Conservation (phyloP, 148 eudicot genomes). For the Heliamphora exappendiculata region DNA sequence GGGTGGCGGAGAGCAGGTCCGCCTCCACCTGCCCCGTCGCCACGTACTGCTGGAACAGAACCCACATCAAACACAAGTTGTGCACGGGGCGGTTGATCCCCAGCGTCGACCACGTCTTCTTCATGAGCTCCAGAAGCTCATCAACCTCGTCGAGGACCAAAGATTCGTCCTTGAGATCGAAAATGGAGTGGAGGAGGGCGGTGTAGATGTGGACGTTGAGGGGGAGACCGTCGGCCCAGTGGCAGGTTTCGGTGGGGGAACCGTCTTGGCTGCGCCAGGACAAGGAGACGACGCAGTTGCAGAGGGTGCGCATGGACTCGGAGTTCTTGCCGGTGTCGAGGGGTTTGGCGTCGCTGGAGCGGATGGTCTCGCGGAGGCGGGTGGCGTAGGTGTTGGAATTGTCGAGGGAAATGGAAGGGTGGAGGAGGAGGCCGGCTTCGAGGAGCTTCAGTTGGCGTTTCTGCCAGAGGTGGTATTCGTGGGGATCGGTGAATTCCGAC, state of each 20-base stretch:
- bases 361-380: slow-evolving; percentile 39
- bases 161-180: slow-evolving; percentile 66
- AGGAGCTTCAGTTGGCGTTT: slow-evolving; percentile 64
- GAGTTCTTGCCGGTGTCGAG: slow-evolving; percentile 68
- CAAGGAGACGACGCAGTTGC: slow-evolving; percentile 51
- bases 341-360: slow-evolving; percentile 36
- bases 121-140: slow-evolving; percentile 80
- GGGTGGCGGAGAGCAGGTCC: slow-evolving; percentile 57
- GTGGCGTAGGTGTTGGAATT: slow-evolving; percentile 36
- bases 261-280: slow-evolving; percentile 56
- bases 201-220: slow-evolving; percentile 65
- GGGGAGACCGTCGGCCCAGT: slow-evolving; percentile 93
- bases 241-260: slow-evolving; percentile 54
- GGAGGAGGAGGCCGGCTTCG: slow-evolving; percentile 53
- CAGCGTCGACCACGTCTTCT: slow-evolving; percentile 72
- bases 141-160: slow-evolving; percentile 78
- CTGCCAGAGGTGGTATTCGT: slow-evolving; percentile 81
- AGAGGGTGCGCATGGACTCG: slow-evolving; percentile 54
- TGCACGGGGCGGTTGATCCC: slow-evolving; percentile 58
- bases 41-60: slow-evolving; percentile 61
- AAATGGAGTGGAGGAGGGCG: slow-evolving; percentile 54
- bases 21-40: slow-evolving; percentile 62
- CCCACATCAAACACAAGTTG: slow-evolving; percentile 79
- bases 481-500: slow-evolving; percentile 59
- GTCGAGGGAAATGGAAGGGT: slow-evolving; percentile 62